These are phyloP conservation scores for Picea engelmannii DNA, from an alignment of 83 land plant species.

Conservation along the genomic window DNA sequence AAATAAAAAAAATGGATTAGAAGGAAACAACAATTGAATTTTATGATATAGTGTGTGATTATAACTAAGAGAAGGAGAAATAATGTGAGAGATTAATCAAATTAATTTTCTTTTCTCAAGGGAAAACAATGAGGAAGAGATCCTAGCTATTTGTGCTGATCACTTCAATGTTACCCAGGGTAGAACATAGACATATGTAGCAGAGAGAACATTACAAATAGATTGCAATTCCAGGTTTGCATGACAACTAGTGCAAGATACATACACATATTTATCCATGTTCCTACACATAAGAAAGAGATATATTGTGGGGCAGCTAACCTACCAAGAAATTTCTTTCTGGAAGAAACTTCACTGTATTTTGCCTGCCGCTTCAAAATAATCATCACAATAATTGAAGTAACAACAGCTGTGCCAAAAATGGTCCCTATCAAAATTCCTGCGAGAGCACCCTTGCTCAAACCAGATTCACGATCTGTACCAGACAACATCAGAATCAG, in stretches of 20 bases:
- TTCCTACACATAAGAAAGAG: not conserved
- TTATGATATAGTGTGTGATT: not conserved
- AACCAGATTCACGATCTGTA: constrained; percentile 11
- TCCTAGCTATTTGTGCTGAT: not conserved
- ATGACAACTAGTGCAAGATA: not conserved
- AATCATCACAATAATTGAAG: constrained; percentile 16
- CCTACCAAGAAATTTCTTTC: constrained; percentile 18
- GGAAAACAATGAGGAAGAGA: not conserved
- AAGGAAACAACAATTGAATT: not conserved
- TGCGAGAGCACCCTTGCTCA: constrained; percentile 34
- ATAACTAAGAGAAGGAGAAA: too few species aligned
- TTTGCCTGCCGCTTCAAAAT: constrained; percentile 22
- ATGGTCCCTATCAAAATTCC: constrained; percentile 47
- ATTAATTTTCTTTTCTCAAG: not conserved
- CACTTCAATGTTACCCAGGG: not conserved
- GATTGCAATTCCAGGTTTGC: not conserved
- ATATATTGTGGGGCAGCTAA: not conserved
- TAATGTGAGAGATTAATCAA: not conserved
- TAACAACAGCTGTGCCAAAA: constrained; percentile 22
- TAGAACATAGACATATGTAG: not conserved
- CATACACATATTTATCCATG: not conserved
- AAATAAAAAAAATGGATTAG: not conserved
- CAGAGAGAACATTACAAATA: not conserved
- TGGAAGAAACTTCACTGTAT: constrained; percentile 1
- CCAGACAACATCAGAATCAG: not conserved